These are phyloP conservation scores for Eimeria maxima DNA, from an alignment of 169 alveolate species.

Conservation along the genomic window DNA sequence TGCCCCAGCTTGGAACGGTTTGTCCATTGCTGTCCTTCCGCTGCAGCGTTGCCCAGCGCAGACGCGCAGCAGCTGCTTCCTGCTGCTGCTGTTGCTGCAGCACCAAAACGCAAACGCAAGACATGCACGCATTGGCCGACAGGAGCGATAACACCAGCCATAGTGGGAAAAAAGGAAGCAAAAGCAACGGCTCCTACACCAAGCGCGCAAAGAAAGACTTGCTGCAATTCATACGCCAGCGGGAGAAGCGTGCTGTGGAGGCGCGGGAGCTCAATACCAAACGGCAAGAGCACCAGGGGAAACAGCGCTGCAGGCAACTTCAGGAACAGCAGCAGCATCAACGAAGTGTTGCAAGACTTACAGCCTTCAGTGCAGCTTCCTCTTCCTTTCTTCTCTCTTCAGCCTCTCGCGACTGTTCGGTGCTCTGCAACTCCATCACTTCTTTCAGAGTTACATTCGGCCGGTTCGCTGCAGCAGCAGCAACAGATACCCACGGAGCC, in stretches of 20 bases:
- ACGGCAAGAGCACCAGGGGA: neutral
- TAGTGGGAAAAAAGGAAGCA: neutral
- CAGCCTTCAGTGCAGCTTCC: constrained; percentile 31
- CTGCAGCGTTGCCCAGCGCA: constrained; percentile 48
- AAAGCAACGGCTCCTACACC: neutral
- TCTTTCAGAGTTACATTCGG: constrained; percentile 49
- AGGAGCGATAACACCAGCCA: neutral
- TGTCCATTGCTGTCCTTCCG: constrained; percentile 40
- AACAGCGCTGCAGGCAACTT: neutral
- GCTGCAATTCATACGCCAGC: neutral
- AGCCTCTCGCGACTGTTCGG: constrained; percentile 46
- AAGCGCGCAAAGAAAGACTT: neutral
- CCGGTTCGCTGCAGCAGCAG: constrained; percentile 60
- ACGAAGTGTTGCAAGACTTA: neutral
- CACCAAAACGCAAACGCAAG: neutral
- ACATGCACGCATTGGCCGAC: neutral
- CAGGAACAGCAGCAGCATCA: constrained; percentile 22
- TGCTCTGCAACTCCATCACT: constrained; percentile 63
- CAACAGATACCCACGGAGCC: constrained; percentile 60
- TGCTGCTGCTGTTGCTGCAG: constrained; percentile 67
- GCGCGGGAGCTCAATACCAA: neutral
- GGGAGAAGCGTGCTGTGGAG: too few species aligned
- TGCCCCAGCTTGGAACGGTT: neutral
- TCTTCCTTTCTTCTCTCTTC: constrained; percentile 46
- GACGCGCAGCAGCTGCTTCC: constrained; percentile 58